phyloP scores from a whole-genome alignment of 306 rosid genomes.

The Corylus heterophylla region DNA sequence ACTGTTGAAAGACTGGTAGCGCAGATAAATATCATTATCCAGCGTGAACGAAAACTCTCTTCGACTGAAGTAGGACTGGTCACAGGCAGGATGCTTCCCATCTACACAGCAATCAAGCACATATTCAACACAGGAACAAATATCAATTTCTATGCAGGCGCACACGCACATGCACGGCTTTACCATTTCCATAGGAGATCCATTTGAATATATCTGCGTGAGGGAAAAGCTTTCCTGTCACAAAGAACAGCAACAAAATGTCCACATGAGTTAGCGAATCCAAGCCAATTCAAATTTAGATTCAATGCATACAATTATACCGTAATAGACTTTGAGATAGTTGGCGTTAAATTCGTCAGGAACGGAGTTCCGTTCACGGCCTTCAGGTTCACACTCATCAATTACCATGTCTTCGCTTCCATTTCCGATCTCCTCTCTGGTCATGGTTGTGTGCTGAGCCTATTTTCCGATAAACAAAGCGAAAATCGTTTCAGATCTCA shows the following conservation, averaged over 20 bases:
- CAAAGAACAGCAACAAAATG: neutral
- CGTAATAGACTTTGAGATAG: conserved; percentile 65
- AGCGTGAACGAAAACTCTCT: conserved; percentile 84
- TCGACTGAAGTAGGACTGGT: conserved; percentile 65
- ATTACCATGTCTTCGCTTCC: conserved; percentile 47
- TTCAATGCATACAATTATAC: conserved; percentile 24
- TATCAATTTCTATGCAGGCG: neutral
- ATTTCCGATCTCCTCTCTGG: conserved; percentile 33
- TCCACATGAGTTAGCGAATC: neutral
- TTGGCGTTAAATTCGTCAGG: conserved; percentile 42
- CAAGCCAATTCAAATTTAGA: neutral
- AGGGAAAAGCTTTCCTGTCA: conserved; percentile 83
- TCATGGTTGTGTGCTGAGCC: conserved; percentile 24
- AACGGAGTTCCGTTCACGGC: conserved; percentile 28
- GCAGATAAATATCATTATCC: conserved; percentile 68
- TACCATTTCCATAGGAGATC: conserved; percentile 89
- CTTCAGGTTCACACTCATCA: conserved; percentile 26
- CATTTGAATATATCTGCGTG: conserved; percentile 67
- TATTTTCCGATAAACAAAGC: neutral
- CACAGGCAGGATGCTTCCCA: conserved; percentile 94
- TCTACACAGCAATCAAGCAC: conserved; percentile 44
- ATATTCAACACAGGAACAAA: neutral
- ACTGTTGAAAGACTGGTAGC: conserved; percentile 69
- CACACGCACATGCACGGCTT: neutral
- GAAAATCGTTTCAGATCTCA: no score